Conservation (phyloP, 2,329 filamentous ascomycete species). For the Corniculantispora saksenae region DNA sequence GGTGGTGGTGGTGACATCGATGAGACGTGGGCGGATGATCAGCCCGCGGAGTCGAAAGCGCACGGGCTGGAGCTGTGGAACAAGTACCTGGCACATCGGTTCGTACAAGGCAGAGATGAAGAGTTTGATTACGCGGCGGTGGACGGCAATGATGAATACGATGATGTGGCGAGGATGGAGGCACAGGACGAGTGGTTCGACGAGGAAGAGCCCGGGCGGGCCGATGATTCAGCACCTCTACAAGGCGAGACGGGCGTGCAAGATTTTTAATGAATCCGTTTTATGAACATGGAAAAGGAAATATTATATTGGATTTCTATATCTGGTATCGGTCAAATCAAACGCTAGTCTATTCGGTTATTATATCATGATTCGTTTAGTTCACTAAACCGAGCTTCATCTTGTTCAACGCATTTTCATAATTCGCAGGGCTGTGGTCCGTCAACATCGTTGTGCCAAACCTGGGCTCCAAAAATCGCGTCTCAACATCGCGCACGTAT, state of each 20-base stretch:
- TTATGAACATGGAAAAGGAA: background rate
- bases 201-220: slow-evolving; percentile 67
- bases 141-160: slow-evolving; percentile 71
- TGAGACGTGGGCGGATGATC: slow-evolving; percentile 34
- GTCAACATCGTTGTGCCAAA: slow-evolving; percentile 74
- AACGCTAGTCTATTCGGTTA: slow-evolving; percentile 9
- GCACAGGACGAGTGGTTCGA: slow-evolving; percentile 78
- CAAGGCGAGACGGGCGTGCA: slow-evolving; percentile 70
- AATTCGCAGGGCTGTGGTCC: slow-evolving; percentile 74
- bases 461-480: slow-evolving; percentile 66
- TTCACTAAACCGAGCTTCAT: slow-evolving; percentile 52
- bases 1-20: slow-evolving; percentile 22
- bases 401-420: slow-evolving; percentile 68
- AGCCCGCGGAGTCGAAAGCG: slow-evolving; percentile 47
- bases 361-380: slow-evolving; percentile 21
- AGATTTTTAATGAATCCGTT: slow-evolving; percentile 57
- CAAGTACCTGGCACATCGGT: slow-evolving; percentile 71
- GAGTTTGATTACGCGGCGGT: slow-evolving; percentile 77
- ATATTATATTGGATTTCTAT: background rate
- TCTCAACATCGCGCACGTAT: slow-evolving; percentile 71
- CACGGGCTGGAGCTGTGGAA: slow-evolving; percentile 71
- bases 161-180: slow-evolving; percentile 61
- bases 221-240: slow-evolving; percentile 33
- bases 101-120: slow-evolving; percentile 71
- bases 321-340: slow-evolving; percentile 4